phyloP scores from a whole-genome alignment of 768 basidiomycete genomes.

The Naganishia antarctica region DNA sequence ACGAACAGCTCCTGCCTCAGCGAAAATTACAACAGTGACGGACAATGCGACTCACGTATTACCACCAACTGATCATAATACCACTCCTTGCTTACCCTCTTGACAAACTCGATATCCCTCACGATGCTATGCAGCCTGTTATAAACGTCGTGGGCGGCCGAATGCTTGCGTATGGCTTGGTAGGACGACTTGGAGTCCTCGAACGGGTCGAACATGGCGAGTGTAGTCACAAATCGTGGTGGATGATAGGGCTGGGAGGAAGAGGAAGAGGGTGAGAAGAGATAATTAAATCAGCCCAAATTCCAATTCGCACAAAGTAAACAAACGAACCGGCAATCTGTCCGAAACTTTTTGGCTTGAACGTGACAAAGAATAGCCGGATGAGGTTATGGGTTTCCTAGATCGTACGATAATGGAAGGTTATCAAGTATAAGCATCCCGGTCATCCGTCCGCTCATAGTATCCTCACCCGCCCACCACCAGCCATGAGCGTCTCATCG shows the following conservation, averaged over 20 bases:
- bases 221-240: no score
- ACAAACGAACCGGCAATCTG: conserved; percentile 13
- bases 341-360: conserved; percentile 8
- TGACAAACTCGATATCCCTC: conserved; percentile 70
- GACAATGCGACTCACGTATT: conserved; percentile 52
- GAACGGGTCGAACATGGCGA: conserved; percentile 17
- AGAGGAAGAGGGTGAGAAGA: background rate
- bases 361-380: background rate
- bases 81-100: conserved; percentile 54
- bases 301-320: conserved; percentile 8
- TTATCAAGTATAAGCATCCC: no score
- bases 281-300: background rate
- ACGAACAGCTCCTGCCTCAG: conserved; percentile 20
- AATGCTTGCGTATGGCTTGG: conserved; percentile 37
- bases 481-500: background rate
- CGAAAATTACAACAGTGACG: background rate
- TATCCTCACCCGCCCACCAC: no score
- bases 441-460: background rate
- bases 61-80: conserved; percentile 38
- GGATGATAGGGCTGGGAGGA: background rate
- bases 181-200: conserved; percentile 4
- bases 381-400: no score
- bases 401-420: no score
- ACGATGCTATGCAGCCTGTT: conserved; percentile 82
- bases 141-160: conserved; percentile 60